phyloP scores from a whole-genome alignment of 2,329 filamentous ascomycete species.

The Colletotrichum caudatum region DNA sequence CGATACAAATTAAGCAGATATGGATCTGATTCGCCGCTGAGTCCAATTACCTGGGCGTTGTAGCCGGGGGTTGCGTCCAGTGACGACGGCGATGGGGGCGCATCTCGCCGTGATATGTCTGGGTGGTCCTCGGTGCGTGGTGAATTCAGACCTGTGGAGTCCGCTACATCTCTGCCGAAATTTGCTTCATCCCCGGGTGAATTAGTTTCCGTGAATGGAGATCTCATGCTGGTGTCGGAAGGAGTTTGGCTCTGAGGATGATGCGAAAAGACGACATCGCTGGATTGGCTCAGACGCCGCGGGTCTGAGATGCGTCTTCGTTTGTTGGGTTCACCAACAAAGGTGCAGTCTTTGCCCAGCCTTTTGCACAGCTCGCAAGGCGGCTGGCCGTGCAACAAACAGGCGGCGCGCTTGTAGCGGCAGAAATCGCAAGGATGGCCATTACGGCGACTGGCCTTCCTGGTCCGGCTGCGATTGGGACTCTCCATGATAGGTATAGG shows the following conservation, averaged over 20 bases:
- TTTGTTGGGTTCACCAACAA: constrained; percentile 31
- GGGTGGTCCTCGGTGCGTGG: not conserved
- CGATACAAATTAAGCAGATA: constrained; percentile 27
- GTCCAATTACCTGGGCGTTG: constrained; percentile 32
- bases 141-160: not conserved
- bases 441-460: constrained; percentile 16
- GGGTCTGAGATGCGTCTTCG: constrained; percentile 15
- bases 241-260: not conserved
- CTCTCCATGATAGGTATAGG: constrained; percentile 28
- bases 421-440: constrained; percentile 36
- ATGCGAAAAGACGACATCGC: constrained; percentile 1
- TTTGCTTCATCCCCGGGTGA: constrained; percentile 12
- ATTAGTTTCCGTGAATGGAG: not conserved
- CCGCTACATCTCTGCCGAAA: not conserved
- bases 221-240: not conserved
- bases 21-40: constrained; percentile 34
- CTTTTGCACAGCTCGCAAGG: constrained; percentile 32
- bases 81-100: not conserved
- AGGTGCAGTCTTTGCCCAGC: constrained; percentile 31
- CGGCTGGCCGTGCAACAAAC: constrained; percentile 14
- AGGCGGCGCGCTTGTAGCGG: constrained; percentile 37
- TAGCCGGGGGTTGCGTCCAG: constrained; percentile 20
- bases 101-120: not conserved
- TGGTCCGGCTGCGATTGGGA: not conserved
- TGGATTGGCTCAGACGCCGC: not conserved